Evolutionary conservation across 176 grass and related monocot species (phyloP), one percentile per base, ranked within the genome.

Genomic region (Rhynchospora breviuscula): DNA sequence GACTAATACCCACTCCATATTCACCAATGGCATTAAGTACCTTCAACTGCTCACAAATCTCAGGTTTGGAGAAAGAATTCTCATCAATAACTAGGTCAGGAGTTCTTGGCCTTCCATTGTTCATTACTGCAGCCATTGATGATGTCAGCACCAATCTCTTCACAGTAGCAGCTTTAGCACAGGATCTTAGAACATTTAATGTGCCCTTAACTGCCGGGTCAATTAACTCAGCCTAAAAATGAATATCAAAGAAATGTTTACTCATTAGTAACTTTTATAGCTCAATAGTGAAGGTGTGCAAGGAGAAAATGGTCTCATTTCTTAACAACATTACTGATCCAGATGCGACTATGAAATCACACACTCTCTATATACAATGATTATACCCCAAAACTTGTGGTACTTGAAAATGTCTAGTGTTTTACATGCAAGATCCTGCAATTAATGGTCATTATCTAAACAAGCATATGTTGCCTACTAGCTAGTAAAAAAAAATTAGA

Each of bases 171-270:
- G 66, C 35, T 85, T 77, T 88, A n/a, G 72, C 25, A 63, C 87
- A 88, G 57, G 87, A 76, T 58, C 47, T 79, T 23, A 88, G 70
- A 59, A 88, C 83, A 66, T 85, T 88, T 53, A 88, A 63, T 81
- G 87, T 81, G 75, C 87, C 87, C 53, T 88, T 88, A 14, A 88
- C 53, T 75, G 87, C 87, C 12, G 85, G 79, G 21, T 82, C 85
- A 63, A 87, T 82, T 81, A 87, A 73, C 1, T 87, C 85, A 11
- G 35, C 64, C 85, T 87, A 66, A 71, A 81, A 62, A 29, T 33
- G 35, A 17, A 61, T 72, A 87, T 26, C 21, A 67, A 48, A 67
- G 7, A 46, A 67, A 3, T 49, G 23, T 63, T 25, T 64, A 63
- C 5, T 45, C 31, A 51, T 23, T 51, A 3, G 15, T 31, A 54